phyloP scores from a whole-genome alignment of 441 rosid species.

The Omphalea diandra region DNA sequence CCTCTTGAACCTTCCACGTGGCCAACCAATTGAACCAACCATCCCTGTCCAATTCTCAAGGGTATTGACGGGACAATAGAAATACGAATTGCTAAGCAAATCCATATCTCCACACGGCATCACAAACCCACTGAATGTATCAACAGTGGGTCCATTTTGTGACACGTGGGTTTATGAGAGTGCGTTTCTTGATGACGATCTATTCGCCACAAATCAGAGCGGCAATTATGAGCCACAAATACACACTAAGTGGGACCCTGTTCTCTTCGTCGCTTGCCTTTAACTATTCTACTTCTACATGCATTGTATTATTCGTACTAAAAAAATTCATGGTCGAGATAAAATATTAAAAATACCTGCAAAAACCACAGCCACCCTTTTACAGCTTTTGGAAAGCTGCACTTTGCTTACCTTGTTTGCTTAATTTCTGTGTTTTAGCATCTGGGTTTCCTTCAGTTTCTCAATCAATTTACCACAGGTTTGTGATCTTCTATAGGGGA shows the following conservation, averaged over 20 bases:
- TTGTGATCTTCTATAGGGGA: no score
- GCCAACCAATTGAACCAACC: background rate
- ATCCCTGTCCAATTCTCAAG: background rate
- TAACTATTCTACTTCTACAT: constrained; percentile 7
- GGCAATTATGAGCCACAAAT: constrained; percentile 39
- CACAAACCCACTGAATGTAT: background rate
- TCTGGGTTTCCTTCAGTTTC: constrained; percentile 22
- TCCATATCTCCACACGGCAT: background rate
- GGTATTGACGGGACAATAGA: background rate
- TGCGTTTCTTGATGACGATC: constrained; percentile 40
- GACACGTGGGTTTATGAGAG: constrained; percentile 29
- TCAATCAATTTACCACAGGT: constrained; percentile 8
- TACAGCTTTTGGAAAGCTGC: background rate
- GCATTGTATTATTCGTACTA: background rate
- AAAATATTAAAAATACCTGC: no score
- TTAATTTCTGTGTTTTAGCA: background rate
- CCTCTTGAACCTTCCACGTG: background rate
- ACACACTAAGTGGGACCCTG: background rate
- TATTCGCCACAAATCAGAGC: constrained; percentile 40
- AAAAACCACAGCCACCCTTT: constrained; percentile 22
- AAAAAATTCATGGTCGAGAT: no score
- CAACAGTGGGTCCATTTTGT: constrained; percentile 23
- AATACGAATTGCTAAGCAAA: background rate
- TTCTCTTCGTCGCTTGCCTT: constrained; percentile 7
- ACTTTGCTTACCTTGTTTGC: background rate